Conservation (phyloP, 805 yeast genomes). For the Candida insectorum region DNA sequence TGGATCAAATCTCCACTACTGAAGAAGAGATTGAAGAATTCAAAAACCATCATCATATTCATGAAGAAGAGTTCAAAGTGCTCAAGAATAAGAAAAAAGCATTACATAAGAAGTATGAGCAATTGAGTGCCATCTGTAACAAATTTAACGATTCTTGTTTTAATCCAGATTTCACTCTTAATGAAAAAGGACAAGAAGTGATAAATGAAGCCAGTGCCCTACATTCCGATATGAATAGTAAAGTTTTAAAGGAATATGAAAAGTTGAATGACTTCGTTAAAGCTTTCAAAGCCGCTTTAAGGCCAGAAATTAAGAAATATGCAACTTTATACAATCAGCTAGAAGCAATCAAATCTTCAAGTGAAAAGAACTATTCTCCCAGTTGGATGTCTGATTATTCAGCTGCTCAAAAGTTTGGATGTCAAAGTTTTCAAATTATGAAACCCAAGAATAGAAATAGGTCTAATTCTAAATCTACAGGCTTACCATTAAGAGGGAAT, state of each 20-base stretch:
- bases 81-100: conserved; percentile 23
- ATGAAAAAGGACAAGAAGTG: conserved; percentile 22
- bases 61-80: conserved; percentile 24
- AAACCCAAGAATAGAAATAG: conserved; percentile 8
- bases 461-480: conserved; percentile 8
- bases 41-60: conserved; percentile 18
- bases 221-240: conserved; percentile 35
- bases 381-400: conserved; percentile 29
- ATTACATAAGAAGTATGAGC: conserved; percentile 11
- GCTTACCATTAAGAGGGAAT: background rate
- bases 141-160: conserved; percentile 20
- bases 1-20: conserved; percentile 4
- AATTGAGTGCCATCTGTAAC: conserved; percentile 23
- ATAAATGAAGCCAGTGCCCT: conserved; percentile 20
- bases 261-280: conserved; percentile 22
- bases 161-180: conserved; percentile 29
- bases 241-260: conserved; percentile 25
- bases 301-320: conserved; percentile 26
- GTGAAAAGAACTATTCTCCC: conserved; percentile 28
- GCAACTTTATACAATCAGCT: conserved; percentile 18
- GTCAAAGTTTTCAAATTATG: conserved; percentile 23
- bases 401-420: conserved; percentile 40
- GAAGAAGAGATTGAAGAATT: conserved; percentile 14
- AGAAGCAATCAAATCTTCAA: conserved; percentile 23
- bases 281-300: conserved; percentile 29